Evolutionary conservation across 2,329 filamentous ascomycete genomes (phyloP).

Genomic region (Colletotrichum plurivorum): DNA sequence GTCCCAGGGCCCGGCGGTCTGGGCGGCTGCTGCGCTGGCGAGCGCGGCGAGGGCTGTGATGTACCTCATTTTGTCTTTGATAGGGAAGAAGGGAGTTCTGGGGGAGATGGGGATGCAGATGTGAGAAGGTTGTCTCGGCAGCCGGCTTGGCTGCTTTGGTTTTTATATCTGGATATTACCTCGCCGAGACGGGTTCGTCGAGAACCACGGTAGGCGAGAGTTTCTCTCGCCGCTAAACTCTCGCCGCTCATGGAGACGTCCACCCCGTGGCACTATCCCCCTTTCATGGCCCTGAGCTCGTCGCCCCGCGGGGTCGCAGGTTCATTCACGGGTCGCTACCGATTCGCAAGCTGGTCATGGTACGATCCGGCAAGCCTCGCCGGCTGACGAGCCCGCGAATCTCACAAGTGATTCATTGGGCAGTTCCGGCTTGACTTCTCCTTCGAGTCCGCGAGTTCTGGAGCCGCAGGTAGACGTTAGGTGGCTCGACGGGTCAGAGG

Average conservation of each 20-base stretch:
- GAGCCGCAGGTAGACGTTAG: conserved; percentile 20
- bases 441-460: conserved; percentile 21
- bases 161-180: conserved; percentile 18
- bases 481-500: not conserved
- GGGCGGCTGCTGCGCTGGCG: conserved; percentile 26
- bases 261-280: conserved; percentile 30
- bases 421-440: not conserved
- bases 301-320: conserved; percentile 16
- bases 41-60: conserved; percentile 25
- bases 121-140: conserved; percentile 3
- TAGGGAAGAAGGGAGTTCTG: too few relatives aligned
- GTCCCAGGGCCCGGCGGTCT: conserved; percentile 41
- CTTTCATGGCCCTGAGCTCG: not conserved
- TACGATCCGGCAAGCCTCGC: not conserved
- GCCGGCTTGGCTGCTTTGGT: conserved; percentile 14
- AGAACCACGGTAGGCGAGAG: not conserved
- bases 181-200: not conserved
- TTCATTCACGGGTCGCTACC: conserved; percentile 2
- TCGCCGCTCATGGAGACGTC: conserved; percentile 21
- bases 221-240: not conserved
- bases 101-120: not conserved
- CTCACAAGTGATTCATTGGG: not conserved
- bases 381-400: not conserved
- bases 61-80: conserved; percentile 19
- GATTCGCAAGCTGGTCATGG: not conserved